Percentiles rank a stretch among this genome's conserved stretches.
phyloP scores from a whole-genome alignment of 495 filamentous ascomycete species.

The Aspergillus funiculosus region DNA sequence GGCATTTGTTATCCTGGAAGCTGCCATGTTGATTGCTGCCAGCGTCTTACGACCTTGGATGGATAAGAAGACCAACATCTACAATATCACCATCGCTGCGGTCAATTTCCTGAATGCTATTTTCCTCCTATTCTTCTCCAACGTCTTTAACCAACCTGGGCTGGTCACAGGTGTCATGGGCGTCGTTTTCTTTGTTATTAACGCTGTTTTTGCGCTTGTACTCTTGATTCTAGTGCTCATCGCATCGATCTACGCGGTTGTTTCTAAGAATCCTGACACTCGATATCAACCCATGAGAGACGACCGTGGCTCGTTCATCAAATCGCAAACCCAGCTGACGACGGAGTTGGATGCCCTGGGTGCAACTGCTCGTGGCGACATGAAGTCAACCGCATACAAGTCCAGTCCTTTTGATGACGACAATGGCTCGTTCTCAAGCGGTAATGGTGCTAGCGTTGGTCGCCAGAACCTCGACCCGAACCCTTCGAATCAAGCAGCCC shows the following conservation, averaged over 20 bases:
- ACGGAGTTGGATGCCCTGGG: conserved; percentile 92
- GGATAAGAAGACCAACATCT: conserved; percentile 98
- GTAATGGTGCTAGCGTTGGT: conserved; percentile 32
- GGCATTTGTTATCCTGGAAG: conserved; percentile 80
- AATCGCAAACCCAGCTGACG: conserved; percentile 84
- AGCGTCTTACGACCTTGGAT: conserved; percentile 89
- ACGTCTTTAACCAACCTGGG: conserved; percentile 77
- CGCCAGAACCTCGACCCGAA: conserved; percentile 27
- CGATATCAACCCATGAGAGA: conserved; percentile 97
- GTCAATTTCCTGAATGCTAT: conserved; percentile 89
- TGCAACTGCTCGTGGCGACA: conserved; percentile 82
- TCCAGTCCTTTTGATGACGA: conserved; percentile 74
- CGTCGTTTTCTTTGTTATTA: conserved; percentile 87
- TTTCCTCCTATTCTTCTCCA: conserved; percentile 79
- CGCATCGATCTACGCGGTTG: conserved; percentile 73
- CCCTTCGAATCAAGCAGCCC: conserved; percentile 11
- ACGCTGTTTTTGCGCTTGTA: conserved; percentile 80
- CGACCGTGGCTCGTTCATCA: conserved; percentile 96
- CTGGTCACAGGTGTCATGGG: conserved; percentile 91
- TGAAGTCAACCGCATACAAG: conserved; percentile 62
- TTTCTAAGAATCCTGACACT: conserved; percentile 92
- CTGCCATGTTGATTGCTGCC: conserved; percentile 67
- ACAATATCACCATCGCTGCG: conserved; percentile 88
- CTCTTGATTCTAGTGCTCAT: conserved; percentile 84
- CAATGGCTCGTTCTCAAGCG: conserved; percentile 58